phyloP scores from a whole-genome alignment of 805 yeast genomes.

The Lachancea mirantina region DNA sequence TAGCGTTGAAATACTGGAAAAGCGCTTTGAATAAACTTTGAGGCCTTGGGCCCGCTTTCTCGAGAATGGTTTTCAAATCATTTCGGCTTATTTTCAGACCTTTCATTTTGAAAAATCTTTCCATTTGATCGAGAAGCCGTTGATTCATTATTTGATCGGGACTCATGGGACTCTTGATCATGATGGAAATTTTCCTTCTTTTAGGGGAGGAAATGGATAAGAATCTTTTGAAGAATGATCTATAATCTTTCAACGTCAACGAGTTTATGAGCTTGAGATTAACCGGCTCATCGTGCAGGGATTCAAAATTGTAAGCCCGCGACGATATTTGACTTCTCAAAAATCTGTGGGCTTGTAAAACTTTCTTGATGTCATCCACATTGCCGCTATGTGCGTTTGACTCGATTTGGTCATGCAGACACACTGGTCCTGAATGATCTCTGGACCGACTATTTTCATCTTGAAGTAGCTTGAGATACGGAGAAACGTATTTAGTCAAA shows the following conservation, averaged over 20 bases:
- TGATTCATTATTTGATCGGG: conserved; percentile 33
- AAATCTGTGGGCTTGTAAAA: conserved; percentile 39
- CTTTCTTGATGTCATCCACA: conserved; percentile 13
- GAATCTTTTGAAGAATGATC: conserved; percentile 30
- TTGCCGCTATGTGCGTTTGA: conserved; percentile 34
- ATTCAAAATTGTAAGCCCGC: conserved; percentile 36
- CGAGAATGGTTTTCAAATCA: conserved; percentile 34
- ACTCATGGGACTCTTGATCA: conserved; percentile 34
- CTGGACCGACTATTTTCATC: conserved; percentile 10
- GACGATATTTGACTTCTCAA: conserved; percentile 45
- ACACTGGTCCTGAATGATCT: conserved; percentile 29
- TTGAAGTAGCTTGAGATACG: conserved; percentile 31
- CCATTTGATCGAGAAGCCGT: conserved; percentile 35
- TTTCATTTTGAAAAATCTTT: conserved; percentile 39
- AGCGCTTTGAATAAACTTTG: conserved; percentile 34
- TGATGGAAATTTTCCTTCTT: conserved; percentile 38
- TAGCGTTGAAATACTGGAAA: conserved; percentile 36
- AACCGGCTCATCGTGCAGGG: conserved; percentile 31
- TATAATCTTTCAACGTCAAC: conserved; percentile 31
- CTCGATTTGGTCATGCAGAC: conserved; percentile 30
- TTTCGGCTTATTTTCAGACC: conserved; percentile 41
- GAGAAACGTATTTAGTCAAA: conserved; percentile 27
- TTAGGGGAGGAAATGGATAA: conserved; percentile 33
- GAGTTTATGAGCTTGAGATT: conserved; percentile 29
- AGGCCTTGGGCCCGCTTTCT: conserved; percentile 34